phyloP scores from a whole-genome alignment of 2,329 filamentous ascomycete genomes.

The Ascochyta rabiei region DNA sequence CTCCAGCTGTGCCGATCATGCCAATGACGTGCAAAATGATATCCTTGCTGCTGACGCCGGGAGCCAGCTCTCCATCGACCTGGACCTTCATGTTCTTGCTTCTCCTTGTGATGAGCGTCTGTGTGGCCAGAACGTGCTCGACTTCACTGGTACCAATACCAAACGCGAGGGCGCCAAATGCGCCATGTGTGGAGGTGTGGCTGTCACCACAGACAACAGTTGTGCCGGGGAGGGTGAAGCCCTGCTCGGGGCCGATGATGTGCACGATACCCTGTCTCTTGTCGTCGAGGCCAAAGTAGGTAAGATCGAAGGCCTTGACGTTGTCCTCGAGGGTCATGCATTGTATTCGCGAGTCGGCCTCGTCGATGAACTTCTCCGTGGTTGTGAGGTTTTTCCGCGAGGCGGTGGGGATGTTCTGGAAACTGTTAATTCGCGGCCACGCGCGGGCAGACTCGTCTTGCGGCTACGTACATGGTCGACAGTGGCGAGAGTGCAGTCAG shows the following conservation, averaged over 20 bases:
- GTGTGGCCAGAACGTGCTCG: conserved; percentile 96
- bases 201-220: conserved; percentile 98
- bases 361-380: conserved; percentile 90
- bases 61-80: conserved; percentile 86
- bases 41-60: conserved; percentile 95
- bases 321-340: conserved; percentile 97
- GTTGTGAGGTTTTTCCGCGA: conserved; percentile 93
- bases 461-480: conserved; percentile 83
- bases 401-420: conserved; percentile 88
- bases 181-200: conserved; percentile 97
- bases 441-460: conserved; percentile 1
- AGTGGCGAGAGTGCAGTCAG: conserved; percentile 95
- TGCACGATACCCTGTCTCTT: conserved; percentile 98
- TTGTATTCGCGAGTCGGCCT: conserved; percentile 91
- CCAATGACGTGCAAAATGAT: conserved; percentile 93
- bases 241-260: conserved; percentile 97
- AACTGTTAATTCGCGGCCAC: conserved; percentile 19
- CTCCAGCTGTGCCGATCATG: conserved; percentile 91
- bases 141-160: conserved; percentile 98
- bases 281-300: conserved; percentile 95
- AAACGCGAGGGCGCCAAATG: conserved; percentile 92
- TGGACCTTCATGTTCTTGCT: conserved; percentile 99
- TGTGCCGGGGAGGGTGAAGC: conserved; percentile 95
- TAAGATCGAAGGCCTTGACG: conserved; percentile 93
- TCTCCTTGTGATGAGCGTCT: conserved; percentile 90